Base-by-base conservation (phyloP, 2,329 filamentous ascomycete species). In the Colletotrichum coccodes region DNA sequence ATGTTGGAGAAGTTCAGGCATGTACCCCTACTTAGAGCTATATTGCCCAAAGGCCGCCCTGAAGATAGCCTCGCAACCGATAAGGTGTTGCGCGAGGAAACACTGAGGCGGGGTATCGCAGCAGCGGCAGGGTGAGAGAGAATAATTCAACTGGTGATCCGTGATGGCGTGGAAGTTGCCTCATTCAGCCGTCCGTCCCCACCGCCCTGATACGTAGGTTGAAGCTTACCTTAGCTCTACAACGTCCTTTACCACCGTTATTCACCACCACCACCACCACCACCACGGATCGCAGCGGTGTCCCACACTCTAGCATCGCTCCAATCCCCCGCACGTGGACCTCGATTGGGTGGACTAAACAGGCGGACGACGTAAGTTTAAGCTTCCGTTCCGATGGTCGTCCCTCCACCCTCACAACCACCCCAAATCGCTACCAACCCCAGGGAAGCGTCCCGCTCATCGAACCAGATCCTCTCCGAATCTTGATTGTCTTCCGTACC, bases 291-390 rank as follows among this genome's bases (percentile, higher is more conserved):
- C 40, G 44, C 21, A 36, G 21, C 32, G 50, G 50, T 54, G 34
- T 36, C 50, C 47, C 50, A 38, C 50, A 26, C 50, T n/a, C 16
- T 18, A 16, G 14, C 49, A n/a, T n/a, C 50, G 6, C 36, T 28
- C 50, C 21, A 23, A 9, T 21, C 53, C 36, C 23, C 63, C 32
- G 61, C 34, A 40, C 32, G 14, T 32, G 40, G 21, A 44, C 18
- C 26, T 38, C 23, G 6, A 34, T 30, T 38, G 28, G 23, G 52
- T 49, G 38, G 65, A 60, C 61, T 56, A 66, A 42, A 40, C 54
- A 65, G 61, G n/a, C 44, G 7, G 53, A 47, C 65, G 54, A 57
- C 66, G 61, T 60, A 60, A 11, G 40, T 66, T 68, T 65, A 60
- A 69, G 54, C 54, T 69, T 69, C 65, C 42, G 49, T 32, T 66